Evolutionary conservation across 768 basidiomycete genomes (phyloP).

Genomic region (Lentinula lateritia): DNA sequence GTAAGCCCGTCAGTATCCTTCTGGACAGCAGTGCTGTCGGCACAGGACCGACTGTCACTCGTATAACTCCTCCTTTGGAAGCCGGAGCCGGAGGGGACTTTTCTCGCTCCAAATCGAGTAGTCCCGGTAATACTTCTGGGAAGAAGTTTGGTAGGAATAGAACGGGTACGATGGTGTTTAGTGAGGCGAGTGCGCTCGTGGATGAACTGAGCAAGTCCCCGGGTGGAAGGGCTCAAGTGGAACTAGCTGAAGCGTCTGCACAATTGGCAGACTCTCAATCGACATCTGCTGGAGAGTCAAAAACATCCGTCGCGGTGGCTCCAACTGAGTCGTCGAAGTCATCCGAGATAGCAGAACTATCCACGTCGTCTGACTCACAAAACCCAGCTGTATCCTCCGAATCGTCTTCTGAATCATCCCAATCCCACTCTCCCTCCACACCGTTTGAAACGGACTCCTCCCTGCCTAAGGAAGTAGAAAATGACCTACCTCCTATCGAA

Average conservation of each 20-base stretch:
- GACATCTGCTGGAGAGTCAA: not conserved
- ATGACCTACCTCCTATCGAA: not conserved
- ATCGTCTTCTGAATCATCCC: not conserved
- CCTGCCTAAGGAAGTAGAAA: not conserved
- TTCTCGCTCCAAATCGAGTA: not conserved
- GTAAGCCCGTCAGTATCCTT: not conserved
- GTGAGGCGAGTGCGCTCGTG: not conserved
- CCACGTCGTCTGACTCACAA: not conserved
- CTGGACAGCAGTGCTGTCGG: not conserved
- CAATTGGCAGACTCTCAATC: not conserved
- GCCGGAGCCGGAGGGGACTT: not conserved
- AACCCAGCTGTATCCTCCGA: not conserved
- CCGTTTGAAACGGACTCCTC: not conserved
- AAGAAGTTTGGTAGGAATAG: slow-evolving; percentile 34
- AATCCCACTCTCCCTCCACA: not conserved
- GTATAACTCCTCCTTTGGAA: not conserved
- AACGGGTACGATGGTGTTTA: slow-evolving; percentile 54
- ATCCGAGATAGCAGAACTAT: not conserved
- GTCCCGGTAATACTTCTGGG: slow-evolving; percentile 18
- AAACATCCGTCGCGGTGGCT: not conserved
- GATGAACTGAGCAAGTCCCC: slow-evolving; percentile 7
- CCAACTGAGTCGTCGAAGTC: not conserved
- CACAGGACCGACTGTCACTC: not conserved
- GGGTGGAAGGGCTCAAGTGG: not conserved
- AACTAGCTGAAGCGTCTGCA: not conserved